Evolutionary conservation across 306 rosid genomes (phyloP).

Genomic region (Cucumis hystrix): DNA sequence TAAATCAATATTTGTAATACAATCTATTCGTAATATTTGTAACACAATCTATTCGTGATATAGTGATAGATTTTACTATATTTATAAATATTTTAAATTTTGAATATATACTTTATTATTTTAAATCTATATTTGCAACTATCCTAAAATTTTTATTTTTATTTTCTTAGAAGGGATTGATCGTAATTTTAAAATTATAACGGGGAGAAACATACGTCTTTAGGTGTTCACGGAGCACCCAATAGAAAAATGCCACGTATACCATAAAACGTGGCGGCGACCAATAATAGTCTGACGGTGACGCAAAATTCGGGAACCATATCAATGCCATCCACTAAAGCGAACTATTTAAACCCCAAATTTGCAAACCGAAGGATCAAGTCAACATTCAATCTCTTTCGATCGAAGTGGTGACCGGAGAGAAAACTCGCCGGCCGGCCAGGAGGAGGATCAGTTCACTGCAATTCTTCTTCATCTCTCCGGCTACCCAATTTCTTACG

Average conservation of each 20-base stretch:
- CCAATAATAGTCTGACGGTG: background rate
- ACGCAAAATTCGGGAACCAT: background rate
- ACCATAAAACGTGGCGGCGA: background rate
- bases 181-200: no score
- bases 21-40: no score
- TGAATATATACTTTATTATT: no score
- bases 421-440: conserved; percentile 5
- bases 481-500: conserved; percentile 2
- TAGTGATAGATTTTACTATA: no score
- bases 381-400: background rate
- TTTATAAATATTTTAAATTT: no score
- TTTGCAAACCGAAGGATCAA: background rate
- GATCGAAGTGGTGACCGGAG: background rate
- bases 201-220: no score
- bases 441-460: background rate
- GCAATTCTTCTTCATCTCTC: background rate
- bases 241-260: conserved; percentile 6
- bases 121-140: no score
- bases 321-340: background rate
- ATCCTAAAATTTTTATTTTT: no score
- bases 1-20: no score
- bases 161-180: no score
- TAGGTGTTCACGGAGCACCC: background rate
- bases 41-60: no score
- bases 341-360: background rate